Evolutionary conservation across 1,139 yeast species (phyloP).

Genomic region (Spathaspora sp.): DNA sequence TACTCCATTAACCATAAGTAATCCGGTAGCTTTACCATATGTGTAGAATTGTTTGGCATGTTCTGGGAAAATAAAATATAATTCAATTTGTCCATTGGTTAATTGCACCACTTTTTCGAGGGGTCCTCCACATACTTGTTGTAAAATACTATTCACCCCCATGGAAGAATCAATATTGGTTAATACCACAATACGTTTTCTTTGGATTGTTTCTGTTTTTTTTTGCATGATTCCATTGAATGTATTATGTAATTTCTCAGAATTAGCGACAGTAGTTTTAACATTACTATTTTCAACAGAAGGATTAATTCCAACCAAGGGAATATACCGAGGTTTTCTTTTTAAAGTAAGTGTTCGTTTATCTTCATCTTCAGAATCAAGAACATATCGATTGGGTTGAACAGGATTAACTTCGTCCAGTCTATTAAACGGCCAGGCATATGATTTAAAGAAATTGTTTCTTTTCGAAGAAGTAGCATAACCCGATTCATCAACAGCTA

Average conservation of each 20-base stretch:
- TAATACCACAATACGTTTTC: slow-evolving; percentile 17
- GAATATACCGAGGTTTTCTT: slow-evolving; percentile 2
- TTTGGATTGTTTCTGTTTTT: slow-evolving; percentile 1
- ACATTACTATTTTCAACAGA: slow-evolving; percentile 16
- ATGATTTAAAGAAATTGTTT: slow-evolving; percentile 14
- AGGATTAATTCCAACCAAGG: slow-evolving; percentile 14
- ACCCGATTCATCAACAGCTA: slow-evolving; percentile 1
- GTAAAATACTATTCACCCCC: slow-evolving; percentile 51
- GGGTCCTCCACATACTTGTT: slow-evolving; percentile 75
- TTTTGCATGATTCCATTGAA: slow-evolving; percentile 7
- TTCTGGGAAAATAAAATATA: slow-evolving; percentile 52
- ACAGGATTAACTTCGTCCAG: slow-evolving; percentile 8
- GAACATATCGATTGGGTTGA: background rate
- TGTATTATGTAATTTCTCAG: slow-evolving; percentile 10
- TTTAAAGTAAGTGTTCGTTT: slow-evolving; percentile 1
- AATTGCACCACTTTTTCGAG: slow-evolving; percentile 48
- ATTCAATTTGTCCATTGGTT: slow-evolving; percentile 33
- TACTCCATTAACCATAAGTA: slow-evolving; percentile 63
- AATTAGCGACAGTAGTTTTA: slow-evolving; percentile 2
- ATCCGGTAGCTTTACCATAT: slow-evolving; percentile 52
- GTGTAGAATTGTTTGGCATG: slow-evolving; percentile 58
- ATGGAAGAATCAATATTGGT: slow-evolving; percentile 17
- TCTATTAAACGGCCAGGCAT: slow-evolving; percentile 15
- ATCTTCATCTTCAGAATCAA: slow-evolving; percentile 6
- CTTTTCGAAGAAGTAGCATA: slow-evolving; percentile 1